Percentiles rank a stretch among this genome's conserved stretches.
Conservation (phyloP, 1,139 yeast species). For the Nakaseomyces nivariensis region DNA sequence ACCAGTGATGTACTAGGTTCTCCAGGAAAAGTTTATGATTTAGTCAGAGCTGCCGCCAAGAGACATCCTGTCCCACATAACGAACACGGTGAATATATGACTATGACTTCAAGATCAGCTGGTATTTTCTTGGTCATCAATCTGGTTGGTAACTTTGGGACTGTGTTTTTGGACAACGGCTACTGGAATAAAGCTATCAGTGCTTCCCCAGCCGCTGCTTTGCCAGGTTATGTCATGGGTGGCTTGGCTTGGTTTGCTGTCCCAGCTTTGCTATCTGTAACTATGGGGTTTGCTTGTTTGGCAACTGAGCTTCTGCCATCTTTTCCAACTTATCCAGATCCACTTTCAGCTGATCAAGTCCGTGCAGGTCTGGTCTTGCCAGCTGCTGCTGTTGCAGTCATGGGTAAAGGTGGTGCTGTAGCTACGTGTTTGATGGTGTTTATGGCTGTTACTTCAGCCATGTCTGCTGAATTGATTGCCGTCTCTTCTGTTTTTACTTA, state of each 20-base stretch:
- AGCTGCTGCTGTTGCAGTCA: slow-evolving; percentile 72
- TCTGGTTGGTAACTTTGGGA: slow-evolving; percentile 79
- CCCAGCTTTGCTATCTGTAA: slow-evolving; percentile 72
- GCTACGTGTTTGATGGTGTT: slow-evolving; percentile 68
- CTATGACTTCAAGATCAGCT: slow-evolving; percentile 68
- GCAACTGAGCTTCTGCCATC: slow-evolving; percentile 55
- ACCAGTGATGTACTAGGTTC: slow-evolving; percentile 57
- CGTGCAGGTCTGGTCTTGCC: slow-evolving; percentile 78
- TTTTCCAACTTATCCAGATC: slow-evolving; percentile 72
- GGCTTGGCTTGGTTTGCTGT: slow-evolving; percentile 91
- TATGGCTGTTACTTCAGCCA: slow-evolving; percentile 73
- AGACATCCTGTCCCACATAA: slow-evolving; percentile 62
- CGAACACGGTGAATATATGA: slow-evolving; percentile 64
- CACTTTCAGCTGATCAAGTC: slow-evolving; percentile 57
- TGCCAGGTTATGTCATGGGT: slow-evolving; percentile 85
- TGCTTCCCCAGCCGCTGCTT: slow-evolving; percentile 70
- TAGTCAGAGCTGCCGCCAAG: slow-evolving; percentile 47
- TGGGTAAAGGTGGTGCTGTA: slow-evolving; percentile 83
- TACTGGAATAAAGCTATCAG: slow-evolving; percentile 89
- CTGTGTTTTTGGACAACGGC: slow-evolving; percentile 81
- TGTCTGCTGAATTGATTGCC: slow-evolving; percentile 83
- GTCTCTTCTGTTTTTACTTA: slow-evolving; percentile 78
- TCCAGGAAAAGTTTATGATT: slow-evolving; percentile 70
- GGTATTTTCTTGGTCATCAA: slow-evolving; percentile 80
- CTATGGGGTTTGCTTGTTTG: slow-evolving; percentile 74